A percentile compares a stretch with the other conserved stretches of the same genome.
Evolutionary conservation across 1,284 basidiomycete species (phyloP).

Genomic region (Austropuccinia psidii): DNA sequence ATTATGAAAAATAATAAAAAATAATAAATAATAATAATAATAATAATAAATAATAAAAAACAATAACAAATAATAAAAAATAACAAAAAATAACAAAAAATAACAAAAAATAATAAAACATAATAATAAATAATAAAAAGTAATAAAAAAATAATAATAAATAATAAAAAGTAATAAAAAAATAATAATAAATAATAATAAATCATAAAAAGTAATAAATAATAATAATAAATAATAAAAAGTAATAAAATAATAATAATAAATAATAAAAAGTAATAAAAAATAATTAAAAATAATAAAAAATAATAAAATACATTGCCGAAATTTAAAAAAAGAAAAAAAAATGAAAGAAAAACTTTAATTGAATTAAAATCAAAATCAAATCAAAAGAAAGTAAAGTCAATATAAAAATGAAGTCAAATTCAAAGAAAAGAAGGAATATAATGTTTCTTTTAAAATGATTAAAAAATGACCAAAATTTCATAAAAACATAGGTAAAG

Average conservation of each 20-base stretch:
- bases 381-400: no score
- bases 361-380: no score
- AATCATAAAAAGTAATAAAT: neutral
- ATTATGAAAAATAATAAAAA: neutral
- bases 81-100: neutral
- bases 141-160: neutral
- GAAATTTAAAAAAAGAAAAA: neutral
- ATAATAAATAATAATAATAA: neutral
- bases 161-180: neutral
- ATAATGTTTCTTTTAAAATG: no score
- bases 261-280: neutral
- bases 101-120: neutral
- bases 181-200: neutral
- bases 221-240: neutral
- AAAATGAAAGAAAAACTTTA: no score
- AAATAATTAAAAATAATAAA: neutral
- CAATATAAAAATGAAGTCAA: no score
- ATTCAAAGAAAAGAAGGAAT: no score
- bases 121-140: neutral
- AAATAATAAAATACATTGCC: neutral
- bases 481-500: no score
- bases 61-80: neutral
- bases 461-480: no score
- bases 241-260: neutral
- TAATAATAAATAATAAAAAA: neutral